A percentile compares a stretch with the other conserved stretches of the same genome.
These are phyloP conservation scores for Pythium phragmiticola DNA, from an alignment of 352 stramenopile species.

Conservation along the genomic window DNA sequence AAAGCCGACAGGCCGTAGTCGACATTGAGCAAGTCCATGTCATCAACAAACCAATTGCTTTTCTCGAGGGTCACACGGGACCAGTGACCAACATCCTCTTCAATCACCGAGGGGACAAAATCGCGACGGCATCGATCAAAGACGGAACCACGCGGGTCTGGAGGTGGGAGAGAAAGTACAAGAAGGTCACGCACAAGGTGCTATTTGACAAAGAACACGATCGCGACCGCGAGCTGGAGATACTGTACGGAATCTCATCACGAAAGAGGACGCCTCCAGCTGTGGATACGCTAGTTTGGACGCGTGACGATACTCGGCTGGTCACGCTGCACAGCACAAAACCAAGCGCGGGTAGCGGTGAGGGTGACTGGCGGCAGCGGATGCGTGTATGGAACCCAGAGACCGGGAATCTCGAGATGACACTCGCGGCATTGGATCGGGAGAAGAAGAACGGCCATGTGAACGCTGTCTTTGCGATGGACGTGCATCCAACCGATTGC, in stretches of 20 bases:
- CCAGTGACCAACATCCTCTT: conserved; percentile 91
- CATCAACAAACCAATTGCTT: conserved; percentile 31
- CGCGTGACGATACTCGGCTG: conserved; percentile 28
- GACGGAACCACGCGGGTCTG: conserved; percentile 65
- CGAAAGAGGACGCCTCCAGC: conserved; percentile 23
- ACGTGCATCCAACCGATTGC: conserved; percentile 46
- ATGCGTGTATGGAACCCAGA: conserved; percentile 42
- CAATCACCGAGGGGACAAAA: conserved; percentile 73
- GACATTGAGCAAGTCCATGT: conserved; percentile 22
- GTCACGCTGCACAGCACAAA: conserved; percentile 46
- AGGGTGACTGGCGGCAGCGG: conserved; percentile 33
- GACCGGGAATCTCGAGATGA: conserved; percentile 31
- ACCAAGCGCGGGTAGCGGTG: conserved; percentile 24
- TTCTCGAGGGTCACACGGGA: conserved; percentile 74
- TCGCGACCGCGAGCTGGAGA: conserved; percentile 25
- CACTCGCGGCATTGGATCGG: conserved; percentile 30
- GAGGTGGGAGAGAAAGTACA: conserved; percentile 37
- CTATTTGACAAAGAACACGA: conserved; percentile 25
- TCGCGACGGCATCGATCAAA: conserved; percentile 89
- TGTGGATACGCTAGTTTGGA: conserved; percentile 41
- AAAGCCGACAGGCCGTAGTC: conserved; percentile 13
- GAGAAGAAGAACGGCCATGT: conserved; percentile 36
- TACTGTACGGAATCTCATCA: conserved; percentile 26
- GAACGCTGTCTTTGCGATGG: conserved; percentile 54
- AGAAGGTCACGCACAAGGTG: conserved; percentile 29